phyloP scores from a whole-genome alignment of 495 filamentous ascomycete genomes.

The Oidiodendron maius region DNA sequence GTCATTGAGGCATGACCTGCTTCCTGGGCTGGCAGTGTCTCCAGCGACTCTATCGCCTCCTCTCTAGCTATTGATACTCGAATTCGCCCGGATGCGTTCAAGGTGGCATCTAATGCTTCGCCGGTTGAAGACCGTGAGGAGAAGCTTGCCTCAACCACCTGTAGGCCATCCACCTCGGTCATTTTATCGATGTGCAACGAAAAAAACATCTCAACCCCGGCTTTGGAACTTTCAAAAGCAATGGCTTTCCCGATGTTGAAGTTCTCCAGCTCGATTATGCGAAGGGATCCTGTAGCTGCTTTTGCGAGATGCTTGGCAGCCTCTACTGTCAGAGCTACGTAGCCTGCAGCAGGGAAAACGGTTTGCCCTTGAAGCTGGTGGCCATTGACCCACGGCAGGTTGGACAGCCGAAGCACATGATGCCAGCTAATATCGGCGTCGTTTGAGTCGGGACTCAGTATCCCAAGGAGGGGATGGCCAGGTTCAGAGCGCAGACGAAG shows the following conservation, averaged over 20 bases:
- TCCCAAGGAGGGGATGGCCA: conserved; percentile 3
- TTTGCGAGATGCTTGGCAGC: conserved; percentile 25
- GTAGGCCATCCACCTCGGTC: too few relatives aligned
- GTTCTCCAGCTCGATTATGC: conserved; percentile 8
- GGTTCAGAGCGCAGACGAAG: conserved; percentile 13
- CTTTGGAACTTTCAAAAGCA: conserved; percentile 23
- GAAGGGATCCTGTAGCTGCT: neutral
- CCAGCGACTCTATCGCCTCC: too few relatives aligned
- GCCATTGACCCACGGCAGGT: conserved; percentile 49
- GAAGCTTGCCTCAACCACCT: too few relatives aligned
- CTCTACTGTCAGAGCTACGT: conserved; percentile 40
- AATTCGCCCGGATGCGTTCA: too few relatives aligned
- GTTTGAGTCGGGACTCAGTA: neutral
- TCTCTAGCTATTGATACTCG: too few relatives aligned
- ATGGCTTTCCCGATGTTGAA: conserved; percentile 17
- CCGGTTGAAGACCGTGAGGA: too few relatives aligned
- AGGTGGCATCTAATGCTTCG: too few relatives aligned
- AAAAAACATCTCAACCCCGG: conserved; percentile 9
- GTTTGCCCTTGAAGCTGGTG: conserved; percentile 42
- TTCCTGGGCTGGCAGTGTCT: too few relatives aligned
- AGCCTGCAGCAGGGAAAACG: conserved; percentile 34
- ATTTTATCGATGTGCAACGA: conserved; percentile 2
- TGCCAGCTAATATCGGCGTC: conserved; percentile 42
- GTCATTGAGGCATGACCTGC: too few relatives aligned
- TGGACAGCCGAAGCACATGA: conserved; percentile 41